phyloP scores from a whole-genome alignment of 805 yeast genomes.

The Blastobotrys americana region DNA sequence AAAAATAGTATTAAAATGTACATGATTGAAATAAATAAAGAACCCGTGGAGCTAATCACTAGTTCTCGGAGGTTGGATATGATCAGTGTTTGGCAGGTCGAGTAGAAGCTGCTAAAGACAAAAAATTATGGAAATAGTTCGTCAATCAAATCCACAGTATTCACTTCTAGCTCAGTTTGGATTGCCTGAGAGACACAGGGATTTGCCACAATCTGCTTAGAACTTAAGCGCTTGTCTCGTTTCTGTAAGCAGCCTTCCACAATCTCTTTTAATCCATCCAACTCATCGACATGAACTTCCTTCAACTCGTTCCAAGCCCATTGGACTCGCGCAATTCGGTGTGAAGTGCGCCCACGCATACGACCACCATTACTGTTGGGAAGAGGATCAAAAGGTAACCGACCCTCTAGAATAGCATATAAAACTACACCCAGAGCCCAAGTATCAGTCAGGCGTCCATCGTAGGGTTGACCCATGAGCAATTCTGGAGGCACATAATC shows the following conservation, averaged over 20 bases:
- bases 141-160: conserved; percentile 2
- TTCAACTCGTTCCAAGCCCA: conserved; percentile 73
- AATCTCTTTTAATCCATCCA: conserved; percentile 42
- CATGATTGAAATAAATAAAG: background rate
- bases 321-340: conserved; percentile 83
- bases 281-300: conserved; percentile 32
- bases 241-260: conserved; percentile 46
- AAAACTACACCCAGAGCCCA: conserved; percentile 96
- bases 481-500: conserved; percentile 96
- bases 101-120: no score
- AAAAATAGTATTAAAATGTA: no score
- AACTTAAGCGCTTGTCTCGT: conserved; percentile 39
- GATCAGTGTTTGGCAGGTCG: no score
- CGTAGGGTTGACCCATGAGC: conserved; percentile 81
- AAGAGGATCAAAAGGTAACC: conserved; percentile 88
- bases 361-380: conserved; percentile 34
- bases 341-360: conserved; percentile 57
- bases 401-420: conserved; percentile 73
- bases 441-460: conserved; percentile 83
- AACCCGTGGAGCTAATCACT: background rate
- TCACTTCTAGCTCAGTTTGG: background rate
- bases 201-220: conserved; percentile 16
- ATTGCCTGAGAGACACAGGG: conserved; percentile 15
- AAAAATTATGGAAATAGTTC: background rate
- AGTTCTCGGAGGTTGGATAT: background rate